Base-by-base conservation (phyloP, 768 basidiomycete species). In the Sarcomyxa edulis region DNA sequence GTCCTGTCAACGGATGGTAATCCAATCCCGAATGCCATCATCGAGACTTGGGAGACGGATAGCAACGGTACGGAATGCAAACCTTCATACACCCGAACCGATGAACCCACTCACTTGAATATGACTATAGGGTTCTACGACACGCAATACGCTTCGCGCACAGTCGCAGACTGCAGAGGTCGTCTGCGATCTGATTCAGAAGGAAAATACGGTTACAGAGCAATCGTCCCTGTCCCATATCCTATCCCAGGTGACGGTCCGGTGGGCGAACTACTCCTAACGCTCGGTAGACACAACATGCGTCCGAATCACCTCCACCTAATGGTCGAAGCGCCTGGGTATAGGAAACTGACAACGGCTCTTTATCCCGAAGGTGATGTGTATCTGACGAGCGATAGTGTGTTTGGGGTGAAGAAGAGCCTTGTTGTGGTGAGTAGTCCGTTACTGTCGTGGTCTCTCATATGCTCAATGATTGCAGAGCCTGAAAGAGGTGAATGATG, bases 11-110 rank as follows among this genome's bases (percentile, higher is more conserved):
- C 76, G 1, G 61, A 72, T 23, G 86, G 87, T 15, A 61, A 68
- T n/a, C 80, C 81, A 2, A 70, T 92, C 37, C 56, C 78, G 5
- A 65, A 65, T 35, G 85, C 84, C 0, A 49, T 71, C 31, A 84
- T 90, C 43, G 84, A 89, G 37, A 89, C 85, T n/a, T 89, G 84
- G 85, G 84, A 88, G 56, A 79, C 85, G 7, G 88, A 91, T 48
- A 68, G 67, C 0, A 42, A 69, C 35, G 84, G 84, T 50, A 50
- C 56, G 52, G 66, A 61, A 69, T 51, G 65, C 61, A 45, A 4
- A 42, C 25, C 18, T 43, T 4, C 7, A 2, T 28, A 37, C n/a
- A n/a, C n/a, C n/a, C n/a, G n/a, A n/a, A n/a, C n/a, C n/a, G n/a
- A n/a, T 56, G 47, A 48, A 23, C 52, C 36, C 14, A 4, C 12